phyloP scores from a whole-genome alignment of 164 flowering plant species.

The Sedum album region DNA sequence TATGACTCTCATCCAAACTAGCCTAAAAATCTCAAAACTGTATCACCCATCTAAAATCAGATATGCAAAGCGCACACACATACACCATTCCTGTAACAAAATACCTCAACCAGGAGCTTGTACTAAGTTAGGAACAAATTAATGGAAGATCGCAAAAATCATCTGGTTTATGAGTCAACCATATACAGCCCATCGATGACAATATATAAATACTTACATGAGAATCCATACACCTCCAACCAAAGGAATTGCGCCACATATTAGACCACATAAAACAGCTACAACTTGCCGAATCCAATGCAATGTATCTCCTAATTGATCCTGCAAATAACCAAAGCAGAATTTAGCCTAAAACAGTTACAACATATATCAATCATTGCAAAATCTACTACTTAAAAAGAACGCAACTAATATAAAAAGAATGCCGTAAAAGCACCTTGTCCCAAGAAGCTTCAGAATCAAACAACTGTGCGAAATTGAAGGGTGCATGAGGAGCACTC shows the following conservation, averaged over 20 bases:
- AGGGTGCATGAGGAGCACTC: conserved; percentile 22
- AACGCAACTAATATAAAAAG: too few species aligned
- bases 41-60: too few species aligned
- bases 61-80: neutral
- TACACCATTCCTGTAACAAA: neutral
- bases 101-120: neutral
- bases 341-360: too few species aligned
- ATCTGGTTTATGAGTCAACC: too few species aligned
- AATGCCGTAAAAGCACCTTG: too few species aligned
- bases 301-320: conserved; percentile 90
- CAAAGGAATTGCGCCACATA: conserved; percentile 85
- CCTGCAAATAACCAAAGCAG: too few species aligned
- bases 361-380: too few species aligned
- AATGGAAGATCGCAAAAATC: too few species aligned
- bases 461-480: conserved; percentile 58
- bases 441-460: conserved; percentile 98
- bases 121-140: too few species aligned
- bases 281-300: conserved; percentile 92
- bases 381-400: too few species aligned
- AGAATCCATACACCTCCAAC: conserved; percentile 91
- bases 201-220: conserved; percentile 41
- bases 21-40: too few species aligned
- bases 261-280: conserved; percentile 62
- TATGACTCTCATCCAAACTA: neutral
- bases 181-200: too few species aligned